Evolutionary conservation across 768 basidiomycete species (phyloP).

Genomic region (Amanita rimosa): DNA sequence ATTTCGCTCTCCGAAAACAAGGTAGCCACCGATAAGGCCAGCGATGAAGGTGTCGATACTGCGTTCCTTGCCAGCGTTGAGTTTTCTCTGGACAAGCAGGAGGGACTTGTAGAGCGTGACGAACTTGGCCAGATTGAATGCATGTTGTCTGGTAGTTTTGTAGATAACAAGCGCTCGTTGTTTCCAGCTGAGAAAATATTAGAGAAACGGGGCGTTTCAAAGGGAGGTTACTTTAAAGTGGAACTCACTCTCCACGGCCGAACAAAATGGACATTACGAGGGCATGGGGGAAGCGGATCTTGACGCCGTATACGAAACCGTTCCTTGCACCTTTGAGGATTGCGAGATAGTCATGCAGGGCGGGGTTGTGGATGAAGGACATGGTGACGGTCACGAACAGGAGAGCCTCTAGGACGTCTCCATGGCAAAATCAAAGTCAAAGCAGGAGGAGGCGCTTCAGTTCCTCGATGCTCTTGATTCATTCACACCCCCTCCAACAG

Average conservation of each 20-base stretch:
- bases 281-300: conserved; percentile 92
- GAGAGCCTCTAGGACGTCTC: conserved; percentile 8
- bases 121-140: conserved; percentile 86
- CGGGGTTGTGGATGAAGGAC: conserved; percentile 46
- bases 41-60: conserved; percentile 83
- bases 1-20: conserved; percentile 77
- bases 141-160: conserved; percentile 82
- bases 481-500: conserved; percentile 32
- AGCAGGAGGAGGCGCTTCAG: conserved; percentile 81
- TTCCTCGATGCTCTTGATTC: conserved; percentile 94
- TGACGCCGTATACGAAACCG: conserved; percentile 83
- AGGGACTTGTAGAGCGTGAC: conserved; percentile 88
- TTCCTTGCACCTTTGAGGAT: conserved; percentile 92
- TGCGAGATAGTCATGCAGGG: conserved; percentile 82
- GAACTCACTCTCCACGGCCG: conserved; percentile 78
- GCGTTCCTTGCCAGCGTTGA: conserved; percentile 75
- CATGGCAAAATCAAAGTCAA: conserved; percentile 53
- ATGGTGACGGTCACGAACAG: not conserved
- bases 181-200: conserved; percentile 44
- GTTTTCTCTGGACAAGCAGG: conserved; percentile 71
- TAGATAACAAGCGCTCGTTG: conserved; percentile 59
- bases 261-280: conserved; percentile 94
- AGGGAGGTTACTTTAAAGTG: conserved; percentile 4
- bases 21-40: conserved; percentile 84
- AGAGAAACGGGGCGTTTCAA: conserved; percentile 5